Conservation (phyloP, 1,284 basidiomycete species). For the Rhodotorula glutinis region DNA sequence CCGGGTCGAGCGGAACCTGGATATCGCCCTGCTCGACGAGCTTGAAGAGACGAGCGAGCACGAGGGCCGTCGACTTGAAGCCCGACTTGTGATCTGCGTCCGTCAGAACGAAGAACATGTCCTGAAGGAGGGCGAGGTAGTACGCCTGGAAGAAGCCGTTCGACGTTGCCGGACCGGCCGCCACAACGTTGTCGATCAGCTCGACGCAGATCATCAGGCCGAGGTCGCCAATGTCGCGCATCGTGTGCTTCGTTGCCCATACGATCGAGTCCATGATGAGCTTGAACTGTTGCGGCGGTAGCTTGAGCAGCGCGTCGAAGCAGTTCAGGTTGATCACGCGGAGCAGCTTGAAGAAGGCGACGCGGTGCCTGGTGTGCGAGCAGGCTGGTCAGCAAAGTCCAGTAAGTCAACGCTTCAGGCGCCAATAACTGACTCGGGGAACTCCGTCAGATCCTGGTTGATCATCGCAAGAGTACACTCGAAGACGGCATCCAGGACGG, state of each 20-base stretch:
- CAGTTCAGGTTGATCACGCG: slow-evolving; percentile 90
- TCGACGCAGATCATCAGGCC: slow-evolving; percentile 94
- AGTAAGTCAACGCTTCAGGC: no score
- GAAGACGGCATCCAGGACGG: slow-evolving; percentile 94
- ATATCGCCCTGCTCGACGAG: slow-evolving; percentile 82
- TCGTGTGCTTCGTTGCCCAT: slow-evolving; percentile 99
- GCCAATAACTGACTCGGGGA: slow-evolving; percentile 62
- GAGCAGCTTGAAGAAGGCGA: slow-evolving; percentile 94
- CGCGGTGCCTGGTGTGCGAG: slow-evolving; percentile 61
- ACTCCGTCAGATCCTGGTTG: slow-evolving; percentile 92
- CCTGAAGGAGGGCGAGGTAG: slow-evolving; percentile 88
- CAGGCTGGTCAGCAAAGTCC: no score
- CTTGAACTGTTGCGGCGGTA: slow-evolving; percentile 63
- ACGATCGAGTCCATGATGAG: slow-evolving; percentile 97
- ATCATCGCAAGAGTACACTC: slow-evolving; percentile 98
- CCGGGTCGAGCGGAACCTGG: slow-evolving; percentile 76
- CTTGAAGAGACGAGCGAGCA: slow-evolving; percentile 92
- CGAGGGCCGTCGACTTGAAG: slow-evolving; percentile 74
- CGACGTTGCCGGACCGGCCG: slow-evolving; percentile 70
- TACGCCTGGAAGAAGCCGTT: slow-evolving; percentile 85
- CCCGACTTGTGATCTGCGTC: slow-evolving; percentile 50
- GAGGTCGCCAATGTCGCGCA: slow-evolving; percentile 97
- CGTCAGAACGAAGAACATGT: slow-evolving; percentile 92
- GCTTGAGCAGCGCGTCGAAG: slow-evolving; percentile 63
- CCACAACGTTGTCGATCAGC: slow-evolving; percentile 92